Percentiles rank a stretch among this genome's conserved stretches.
phyloP scores from a whole-genome alignment of 2,329 filamentous ascomycete genomes.

The Hypomyces perniciosus region DNA sequence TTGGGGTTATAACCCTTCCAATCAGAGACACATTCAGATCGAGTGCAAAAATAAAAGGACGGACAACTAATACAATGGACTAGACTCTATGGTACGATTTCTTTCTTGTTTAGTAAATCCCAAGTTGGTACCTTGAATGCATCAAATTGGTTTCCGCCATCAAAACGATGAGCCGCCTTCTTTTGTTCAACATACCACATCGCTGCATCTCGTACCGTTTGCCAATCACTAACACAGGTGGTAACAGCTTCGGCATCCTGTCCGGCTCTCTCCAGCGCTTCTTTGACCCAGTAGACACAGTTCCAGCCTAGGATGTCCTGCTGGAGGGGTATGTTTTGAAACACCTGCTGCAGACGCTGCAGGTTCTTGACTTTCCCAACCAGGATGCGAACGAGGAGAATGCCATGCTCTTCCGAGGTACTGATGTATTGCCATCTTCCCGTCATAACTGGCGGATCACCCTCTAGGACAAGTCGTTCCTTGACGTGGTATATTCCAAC shows the following conservation, averaged over 20 bases:
- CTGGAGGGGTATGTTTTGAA: constrained; percentile 26
- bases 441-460: constrained; percentile 7
- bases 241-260: constrained; percentile 27
- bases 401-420: constrained; percentile 17
- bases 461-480: constrained; percentile 16
- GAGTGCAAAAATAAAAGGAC: too few species aligned
- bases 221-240: constrained; percentile 28
- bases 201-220: constrained; percentile 26
- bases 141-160: constrained; percentile 28
- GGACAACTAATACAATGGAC: too few species aligned
- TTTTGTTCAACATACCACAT: constrained; percentile 36
- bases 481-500: constrained; percentile 26
- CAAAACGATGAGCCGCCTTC: constrained; percentile 34
- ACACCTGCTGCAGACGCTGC: constrained; percentile 21
- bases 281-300: constrained; percentile 37
- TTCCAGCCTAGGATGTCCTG: constrained; percentile 32
- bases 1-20: too few species aligned
- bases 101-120: constrained; percentile 27
- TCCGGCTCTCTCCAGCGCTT: constrained; percentile 29
- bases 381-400: constrained; percentile 21
- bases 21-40: too few species aligned
- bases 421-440: constrained; percentile 23
- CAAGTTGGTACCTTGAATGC: constrained; percentile 27
- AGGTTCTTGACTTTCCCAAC: constrained; percentile 28
- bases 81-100: constrained; percentile 7